Conservation (phyloP, 2,329 filamentous ascomycete genomes). For the Pestalotiopsis sp. region DNA sequence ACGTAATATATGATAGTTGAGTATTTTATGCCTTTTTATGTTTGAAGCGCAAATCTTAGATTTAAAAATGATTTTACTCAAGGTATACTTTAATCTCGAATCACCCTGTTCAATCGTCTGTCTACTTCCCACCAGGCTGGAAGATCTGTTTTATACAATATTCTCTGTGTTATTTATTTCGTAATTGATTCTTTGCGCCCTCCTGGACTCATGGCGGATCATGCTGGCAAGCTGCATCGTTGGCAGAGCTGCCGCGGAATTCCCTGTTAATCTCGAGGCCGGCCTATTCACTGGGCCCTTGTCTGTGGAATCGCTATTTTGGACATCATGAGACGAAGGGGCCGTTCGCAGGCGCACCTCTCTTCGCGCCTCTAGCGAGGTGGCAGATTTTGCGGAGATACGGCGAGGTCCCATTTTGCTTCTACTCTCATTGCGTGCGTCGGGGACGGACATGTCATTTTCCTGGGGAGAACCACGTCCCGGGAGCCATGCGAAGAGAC, state of each 20-base stretch:
- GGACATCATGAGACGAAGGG: background rate
- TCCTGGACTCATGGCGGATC: background rate
- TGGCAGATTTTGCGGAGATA: background rate
- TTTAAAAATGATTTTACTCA: no score
- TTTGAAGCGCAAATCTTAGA: no score
- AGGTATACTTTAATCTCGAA: no score
- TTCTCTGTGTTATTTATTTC: background rate
- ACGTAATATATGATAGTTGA: no score
- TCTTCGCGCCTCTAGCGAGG: background rate
- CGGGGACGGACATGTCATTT: background rate
- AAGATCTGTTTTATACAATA: background rate
- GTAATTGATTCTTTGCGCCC: background rate
- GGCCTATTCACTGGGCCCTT: background rate
- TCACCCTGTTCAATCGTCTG: no score
- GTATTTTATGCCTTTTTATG: no score
- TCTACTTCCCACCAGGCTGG: background rate
- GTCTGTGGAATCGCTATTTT: background rate
- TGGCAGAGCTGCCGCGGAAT: background rate
- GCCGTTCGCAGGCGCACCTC: background rate
- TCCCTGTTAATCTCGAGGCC: background rate
- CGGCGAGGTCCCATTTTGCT: background rate
- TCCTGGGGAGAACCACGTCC: background rate
- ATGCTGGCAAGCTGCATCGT: background rate
- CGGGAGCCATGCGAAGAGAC: background rate
- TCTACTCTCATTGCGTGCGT: background rate